phyloP scores from a whole-genome alignment of 352 stramenopile species.

The Nothophytophthora sp. region DNA sequence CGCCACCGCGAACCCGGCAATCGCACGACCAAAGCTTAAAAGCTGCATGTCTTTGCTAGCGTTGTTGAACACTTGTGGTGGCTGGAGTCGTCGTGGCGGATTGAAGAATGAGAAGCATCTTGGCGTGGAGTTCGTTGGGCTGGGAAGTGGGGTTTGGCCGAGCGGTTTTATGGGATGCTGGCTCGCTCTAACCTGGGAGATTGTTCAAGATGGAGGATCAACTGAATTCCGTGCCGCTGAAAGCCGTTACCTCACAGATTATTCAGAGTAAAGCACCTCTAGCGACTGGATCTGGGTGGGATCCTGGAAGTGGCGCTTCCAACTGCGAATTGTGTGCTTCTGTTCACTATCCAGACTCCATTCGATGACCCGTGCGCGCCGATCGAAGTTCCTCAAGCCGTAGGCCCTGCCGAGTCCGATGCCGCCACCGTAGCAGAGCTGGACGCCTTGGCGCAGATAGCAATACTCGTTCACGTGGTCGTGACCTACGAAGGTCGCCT shows the following conservation, averaged over 20 bases:
- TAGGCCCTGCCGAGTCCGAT: conserved; percentile 45
- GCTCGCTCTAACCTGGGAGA: no score
- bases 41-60: conserved; percentile 18
- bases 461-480: conserved; percentile 72
- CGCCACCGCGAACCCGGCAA: conserved; percentile 8
- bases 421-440: conserved; percentile 59
- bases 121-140: conserved; percentile 4
- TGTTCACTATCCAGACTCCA: conserved; percentile 40
- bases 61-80: not conserved
- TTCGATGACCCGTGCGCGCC: conserved; percentile 44
- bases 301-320: conserved; percentile 41
- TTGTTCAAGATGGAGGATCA: no score
- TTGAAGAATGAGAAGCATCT: conserved; percentile 14
- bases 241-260: no score
- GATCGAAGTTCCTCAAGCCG: conserved; percentile 22
- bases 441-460: conserved; percentile 41
- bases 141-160: no score
- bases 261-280: conserved; percentile 39
- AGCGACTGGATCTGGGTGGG: conserved; percentile 33
- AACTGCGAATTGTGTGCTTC: conserved; percentile 39
- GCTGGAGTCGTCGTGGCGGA: not conserved
- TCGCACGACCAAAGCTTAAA: not conserved
- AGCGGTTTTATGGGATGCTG: conserved; percentile 1
- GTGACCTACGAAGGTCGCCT: conserved; percentile 58
- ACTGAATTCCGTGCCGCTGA: no score